Evolutionary conservation across 106 monocot genomes (phyloP).

Genomic region (Dendrobium huoshanense): DNA sequence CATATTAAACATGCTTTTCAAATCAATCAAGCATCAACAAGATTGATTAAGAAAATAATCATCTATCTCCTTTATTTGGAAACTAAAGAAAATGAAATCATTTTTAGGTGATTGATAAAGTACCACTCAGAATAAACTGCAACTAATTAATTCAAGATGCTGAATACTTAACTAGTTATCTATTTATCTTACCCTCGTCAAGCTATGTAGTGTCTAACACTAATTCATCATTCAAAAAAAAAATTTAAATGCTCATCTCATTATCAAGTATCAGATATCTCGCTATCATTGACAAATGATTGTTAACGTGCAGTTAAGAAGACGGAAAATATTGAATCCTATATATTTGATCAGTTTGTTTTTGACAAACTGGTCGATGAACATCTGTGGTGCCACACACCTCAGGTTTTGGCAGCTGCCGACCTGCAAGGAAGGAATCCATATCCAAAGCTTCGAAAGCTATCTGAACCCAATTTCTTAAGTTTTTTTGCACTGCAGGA

Average conservation of each 20-base stretch:
- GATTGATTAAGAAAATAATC: neutral
- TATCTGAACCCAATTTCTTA: too few relatives aligned
- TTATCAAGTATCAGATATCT: neutral
- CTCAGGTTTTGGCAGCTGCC: too few relatives aligned
- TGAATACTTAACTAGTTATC: neutral
- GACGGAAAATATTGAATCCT: too few relatives aligned
- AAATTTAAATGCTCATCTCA: neutral
- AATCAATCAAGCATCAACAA: neutral
- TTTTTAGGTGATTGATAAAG: neutral
- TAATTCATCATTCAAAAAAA: neutral
- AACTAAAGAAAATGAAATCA: neutral
- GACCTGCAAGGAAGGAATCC: too few relatives aligned
- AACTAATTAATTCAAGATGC: neutral
- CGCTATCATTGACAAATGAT: neutral
- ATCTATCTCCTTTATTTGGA: neutral
- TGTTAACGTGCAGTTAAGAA: too few relatives aligned
- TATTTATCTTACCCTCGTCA: neutral
- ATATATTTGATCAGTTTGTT: too few relatives aligned
- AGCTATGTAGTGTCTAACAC: neutral
- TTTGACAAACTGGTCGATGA: too few relatives aligned
- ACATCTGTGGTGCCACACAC: too few relatives aligned
- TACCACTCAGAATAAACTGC: neutral
- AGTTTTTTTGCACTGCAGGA: too few relatives aligned
- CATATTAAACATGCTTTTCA: too few relatives aligned
- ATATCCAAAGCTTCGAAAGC: too few relatives aligned